Conservation (phyloP, 2,329 filamentous ascomycete genomes). For the Neonectria hederae region DNA sequence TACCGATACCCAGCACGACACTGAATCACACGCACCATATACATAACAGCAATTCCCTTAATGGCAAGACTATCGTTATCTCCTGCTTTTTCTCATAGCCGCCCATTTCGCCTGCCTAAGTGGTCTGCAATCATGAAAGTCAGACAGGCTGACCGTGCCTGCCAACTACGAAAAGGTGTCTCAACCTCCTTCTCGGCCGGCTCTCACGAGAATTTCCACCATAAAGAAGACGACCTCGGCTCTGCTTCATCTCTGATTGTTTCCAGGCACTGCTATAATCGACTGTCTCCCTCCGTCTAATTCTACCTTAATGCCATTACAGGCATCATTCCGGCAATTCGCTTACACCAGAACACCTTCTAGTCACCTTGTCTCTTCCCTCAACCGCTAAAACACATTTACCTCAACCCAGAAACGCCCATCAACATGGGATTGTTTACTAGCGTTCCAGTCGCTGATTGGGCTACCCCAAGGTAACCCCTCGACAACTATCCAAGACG, state of each 20-base stretch:
- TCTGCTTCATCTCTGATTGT: background rate
- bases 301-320: too few species aligned
- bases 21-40: too few species aligned
- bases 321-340: background rate
- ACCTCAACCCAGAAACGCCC: background rate
- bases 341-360: background rate
- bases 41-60: background rate
- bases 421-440: background rate
- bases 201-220: background rate
- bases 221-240: background rate
- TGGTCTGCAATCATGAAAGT: background rate
- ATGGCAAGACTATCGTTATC: background rate
- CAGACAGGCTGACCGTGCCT: background rate
- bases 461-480: background rate
- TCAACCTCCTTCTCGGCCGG: background rate
- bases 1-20: background rate
- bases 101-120: background rate
- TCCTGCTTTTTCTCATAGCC: background rate
- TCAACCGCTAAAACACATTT: background rate
- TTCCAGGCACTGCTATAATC: background rate
- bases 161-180: background rate
- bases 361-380: background rate
- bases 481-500: background rate
- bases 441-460: background rate
- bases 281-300: too few species aligned